Evolutionary conservation across 805 yeast species (phyloP).

Genomic region (Babjeviella inositovora): DNA sequence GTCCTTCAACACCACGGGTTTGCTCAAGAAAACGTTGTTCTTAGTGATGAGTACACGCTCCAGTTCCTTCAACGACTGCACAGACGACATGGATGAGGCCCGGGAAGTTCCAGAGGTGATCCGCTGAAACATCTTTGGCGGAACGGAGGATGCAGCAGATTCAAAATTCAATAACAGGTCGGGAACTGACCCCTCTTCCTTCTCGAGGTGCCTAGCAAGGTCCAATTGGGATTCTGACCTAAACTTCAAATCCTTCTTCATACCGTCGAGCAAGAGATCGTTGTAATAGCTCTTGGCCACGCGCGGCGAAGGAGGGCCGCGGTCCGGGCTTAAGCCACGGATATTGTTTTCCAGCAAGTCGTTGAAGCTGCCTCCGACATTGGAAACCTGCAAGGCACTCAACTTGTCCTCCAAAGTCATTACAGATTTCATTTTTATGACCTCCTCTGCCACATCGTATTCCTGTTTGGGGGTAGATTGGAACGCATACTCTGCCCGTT

Average conservation of each 20-base stretch:
- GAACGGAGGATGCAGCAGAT: too few species aligned
- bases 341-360: conserved; percentile 8
- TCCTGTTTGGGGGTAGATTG: conserved; percentile 7
- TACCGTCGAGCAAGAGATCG: conserved; percentile 7
- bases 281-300: conserved; percentile 5
- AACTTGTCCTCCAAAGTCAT: conserved; percentile 25
- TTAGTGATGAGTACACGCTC: too few species aligned
- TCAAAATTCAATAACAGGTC: conserved; percentile 7
- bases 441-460: conserved; percentile 9
- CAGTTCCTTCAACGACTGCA: too few species aligned
- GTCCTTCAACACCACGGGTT: too few species aligned
- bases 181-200: conserved; percentile 9
- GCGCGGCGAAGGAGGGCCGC: conserved; percentile 5
- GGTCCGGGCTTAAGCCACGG: conserved; percentile 6
- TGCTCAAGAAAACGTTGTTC: too few species aligned
- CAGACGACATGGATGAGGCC: too few species aligned
- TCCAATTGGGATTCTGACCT: too few species aligned
- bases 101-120: conserved; percentile 11
- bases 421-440: conserved; percentile 7
- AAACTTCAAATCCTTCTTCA: too few species aligned
- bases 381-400: conserved; percentile 17
- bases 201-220: too few species aligned
- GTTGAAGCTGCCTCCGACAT: conserved; percentile 5
- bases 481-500: conserved; percentile 13
- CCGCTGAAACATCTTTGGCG: conserved; percentile 10